A percentile compares a stretch with the other conserved stretches of the same genome.
Evolutionary conservation across 2,329 filamentous ascomycete species (phyloP).

Genomic region (Botrytis byssoidea): DNA sequence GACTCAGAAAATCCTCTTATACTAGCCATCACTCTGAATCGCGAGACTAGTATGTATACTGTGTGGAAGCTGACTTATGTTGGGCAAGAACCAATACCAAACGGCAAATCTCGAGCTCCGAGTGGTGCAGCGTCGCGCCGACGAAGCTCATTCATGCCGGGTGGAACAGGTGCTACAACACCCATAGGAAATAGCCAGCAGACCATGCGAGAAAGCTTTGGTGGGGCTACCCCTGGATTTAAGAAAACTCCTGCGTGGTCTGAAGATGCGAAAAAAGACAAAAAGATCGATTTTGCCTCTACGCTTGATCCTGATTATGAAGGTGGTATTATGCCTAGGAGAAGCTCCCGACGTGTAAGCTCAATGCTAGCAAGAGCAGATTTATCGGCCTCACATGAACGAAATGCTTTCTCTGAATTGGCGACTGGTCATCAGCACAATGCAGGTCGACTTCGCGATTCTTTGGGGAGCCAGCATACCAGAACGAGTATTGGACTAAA

Average conservation of each 20-base stretch:
- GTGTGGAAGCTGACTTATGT: constrained; percentile 83
- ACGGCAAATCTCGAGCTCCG: constrained; percentile 29
- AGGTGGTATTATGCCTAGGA: constrained; percentile 51
- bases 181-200: constrained; percentile 61
- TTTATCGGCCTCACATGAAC: constrained; percentile 79
- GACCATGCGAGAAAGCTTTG: constrained; percentile 75
- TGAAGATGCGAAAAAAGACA: constrained; percentile 31
- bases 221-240: constrained; percentile 37
- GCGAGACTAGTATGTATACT: constrained; percentile 72
- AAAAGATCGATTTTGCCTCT: constrained; percentile 60
- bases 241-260: constrained; percentile 30
- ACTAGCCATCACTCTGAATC: constrained; percentile 78
- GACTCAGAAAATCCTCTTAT: constrained; percentile 54
- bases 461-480: constrained; percentile 65
- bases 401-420: constrained; percentile 74
- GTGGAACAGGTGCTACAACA: constrained; percentile 73
- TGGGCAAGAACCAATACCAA: constrained; percentile 58
- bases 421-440: constrained; percentile 46
- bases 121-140: constrained; percentile 49
- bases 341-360: constrained; percentile 77
- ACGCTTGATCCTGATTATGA: constrained; percentile 69
- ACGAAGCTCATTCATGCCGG: constrained; percentile 62
- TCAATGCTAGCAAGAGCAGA: constrained; percentile 87
- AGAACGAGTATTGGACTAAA: constrained; percentile 53
- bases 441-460: constrained; percentile 54